These are phyloP conservation scores for Heliamphora exappendiculata DNA, from an alignment of 148 eudicot species.

Conservation along the genomic window DNA sequence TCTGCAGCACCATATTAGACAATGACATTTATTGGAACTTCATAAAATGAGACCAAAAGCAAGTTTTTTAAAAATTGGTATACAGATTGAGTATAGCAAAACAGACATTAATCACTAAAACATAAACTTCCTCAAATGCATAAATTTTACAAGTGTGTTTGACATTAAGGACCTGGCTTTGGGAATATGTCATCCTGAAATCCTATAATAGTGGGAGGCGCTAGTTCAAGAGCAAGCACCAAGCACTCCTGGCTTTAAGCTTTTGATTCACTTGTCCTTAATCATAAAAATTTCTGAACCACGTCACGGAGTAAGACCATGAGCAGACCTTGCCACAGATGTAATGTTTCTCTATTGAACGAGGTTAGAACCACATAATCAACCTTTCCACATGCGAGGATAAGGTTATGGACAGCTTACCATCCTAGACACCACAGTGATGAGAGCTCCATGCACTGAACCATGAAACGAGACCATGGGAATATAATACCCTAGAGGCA, in stretches of 20 bases:
- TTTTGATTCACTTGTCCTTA: too few relatives aligned
- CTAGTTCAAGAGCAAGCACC: not conserved
- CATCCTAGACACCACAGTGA: too few relatives aligned
- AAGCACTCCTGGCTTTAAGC: too few relatives aligned
- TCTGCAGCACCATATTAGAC: conserved; percentile 41
- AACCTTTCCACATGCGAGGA: too few relatives aligned
- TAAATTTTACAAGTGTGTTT: not conserved
- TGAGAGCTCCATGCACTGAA: too few relatives aligned
- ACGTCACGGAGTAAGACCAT: not conserved
- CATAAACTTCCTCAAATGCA: not conserved
- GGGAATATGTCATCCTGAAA: not conserved
- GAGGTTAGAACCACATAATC: too few relatives aligned
- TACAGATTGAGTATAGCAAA: too few relatives aligned
- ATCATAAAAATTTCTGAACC: not conserved
- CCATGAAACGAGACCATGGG: too few relatives aligned
- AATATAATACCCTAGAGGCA: not conserved
- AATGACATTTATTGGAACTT: not conserved
- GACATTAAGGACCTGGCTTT: not conserved
- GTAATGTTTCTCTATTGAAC: too few relatives aligned
- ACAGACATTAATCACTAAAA: not conserved
- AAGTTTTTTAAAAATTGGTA: too few relatives aligned
- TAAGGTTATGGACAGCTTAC: too few relatives aligned
- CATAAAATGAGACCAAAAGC: not conserved
- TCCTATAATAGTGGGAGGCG: not conserved
- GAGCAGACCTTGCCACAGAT: too few relatives aligned